Percentiles rank a stretch among this genome's conserved stretches.
Evolutionary conservation across 805 yeast species (phyloP).

Genomic region (Wickerhamomyces kurtzmanii): DNA sequence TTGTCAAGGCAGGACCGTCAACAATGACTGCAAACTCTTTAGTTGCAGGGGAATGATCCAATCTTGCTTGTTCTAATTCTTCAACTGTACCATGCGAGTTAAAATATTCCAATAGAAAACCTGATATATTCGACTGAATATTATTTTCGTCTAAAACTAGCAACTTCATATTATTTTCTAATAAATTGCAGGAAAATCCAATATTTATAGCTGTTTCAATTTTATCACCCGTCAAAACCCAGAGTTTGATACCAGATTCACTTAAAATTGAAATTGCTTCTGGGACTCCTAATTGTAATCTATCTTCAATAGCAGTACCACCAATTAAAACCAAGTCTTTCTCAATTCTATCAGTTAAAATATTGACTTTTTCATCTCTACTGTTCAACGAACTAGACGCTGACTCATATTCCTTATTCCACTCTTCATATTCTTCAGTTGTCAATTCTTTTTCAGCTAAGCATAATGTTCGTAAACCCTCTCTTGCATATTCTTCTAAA

Average conservation of each 20-base stretch:
- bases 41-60: conserved; percentile 58
- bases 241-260: conserved; percentile 69
- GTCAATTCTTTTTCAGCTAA: conserved; percentile 59
- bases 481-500: conserved; percentile 69
- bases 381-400: conserved; percentile 57
- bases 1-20: conserved; percentile 67
- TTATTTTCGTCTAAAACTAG: conserved; percentile 32
- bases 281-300: conserved; percentile 79
- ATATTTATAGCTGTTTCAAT: conserved; percentile 82
- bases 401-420: conserved; percentile 51
- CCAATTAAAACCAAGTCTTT: conserved; percentile 56
- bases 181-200: conserved; percentile 70
- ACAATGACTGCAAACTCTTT: conserved; percentile 60
- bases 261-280: conserved; percentile 64
- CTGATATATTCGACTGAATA: conserved; percentile 38
- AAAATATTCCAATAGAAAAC: conserved; percentile 33
- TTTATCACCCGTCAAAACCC: conserved; percentile 82
- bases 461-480: conserved; percentile 75
- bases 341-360: conserved; percentile 63
- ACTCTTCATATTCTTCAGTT: conserved; percentile 48
- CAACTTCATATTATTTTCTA: conserved; percentile 65
- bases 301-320: conserved; percentile 85
- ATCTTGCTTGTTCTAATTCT: conserved; percentile 43
- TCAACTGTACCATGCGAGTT: conserved; percentile 45
- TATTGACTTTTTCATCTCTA: conserved; percentile 68